phyloP scores from a whole-genome alignment of 176 grass and related monocot genomes.

The Luzula sylvatica region DNA sequence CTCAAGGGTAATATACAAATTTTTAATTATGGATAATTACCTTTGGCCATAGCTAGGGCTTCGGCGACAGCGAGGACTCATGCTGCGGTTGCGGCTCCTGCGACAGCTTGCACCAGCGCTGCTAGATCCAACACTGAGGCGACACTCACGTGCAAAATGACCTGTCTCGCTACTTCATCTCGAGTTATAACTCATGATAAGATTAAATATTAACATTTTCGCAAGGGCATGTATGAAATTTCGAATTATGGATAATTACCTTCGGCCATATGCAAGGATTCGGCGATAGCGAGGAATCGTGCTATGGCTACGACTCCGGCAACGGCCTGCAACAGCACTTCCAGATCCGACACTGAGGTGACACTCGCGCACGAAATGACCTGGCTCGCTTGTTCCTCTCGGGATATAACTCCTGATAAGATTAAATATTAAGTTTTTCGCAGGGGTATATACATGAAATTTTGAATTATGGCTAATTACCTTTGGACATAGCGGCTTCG shows the following conservation, averaged over 20 bases:
- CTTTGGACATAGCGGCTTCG: too few species aligned
- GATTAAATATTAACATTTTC: neutral
- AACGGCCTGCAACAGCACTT: conserved; percentile 73
- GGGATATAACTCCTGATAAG: too few species aligned
- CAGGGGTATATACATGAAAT: too few species aligned
- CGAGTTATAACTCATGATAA: conserved; percentile 69
- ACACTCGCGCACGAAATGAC: conserved; percentile 93
- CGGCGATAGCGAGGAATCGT: conserved; percentile 70
- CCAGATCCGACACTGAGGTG: conserved; percentile 69
- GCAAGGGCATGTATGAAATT: too few species aligned
- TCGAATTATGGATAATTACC: conserved; percentile 30
- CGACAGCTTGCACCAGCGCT: conserved; percentile 77
- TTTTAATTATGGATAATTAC: conserved; percentile 25
- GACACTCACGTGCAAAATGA: conserved; percentile 93
- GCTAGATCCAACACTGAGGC: conserved; percentile 67
- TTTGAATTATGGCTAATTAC: too few species aligned
- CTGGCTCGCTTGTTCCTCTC: too few species aligned
- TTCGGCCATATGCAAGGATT: conserved; percentile 85
- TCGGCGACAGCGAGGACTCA: conserved; percentile 70
- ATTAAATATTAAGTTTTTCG: too few species aligned
- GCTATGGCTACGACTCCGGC: conserved; percentile 55
- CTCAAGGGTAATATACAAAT: too few species aligned
- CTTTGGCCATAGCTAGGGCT: conserved; percentile 92
- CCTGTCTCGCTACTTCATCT: conserved; percentile 89
- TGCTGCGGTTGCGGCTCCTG: conserved; percentile 55